Base-by-base conservation (phyloP, 1,284 basidiomycete genomes). In the Leucoagaricus sp. region DNA sequence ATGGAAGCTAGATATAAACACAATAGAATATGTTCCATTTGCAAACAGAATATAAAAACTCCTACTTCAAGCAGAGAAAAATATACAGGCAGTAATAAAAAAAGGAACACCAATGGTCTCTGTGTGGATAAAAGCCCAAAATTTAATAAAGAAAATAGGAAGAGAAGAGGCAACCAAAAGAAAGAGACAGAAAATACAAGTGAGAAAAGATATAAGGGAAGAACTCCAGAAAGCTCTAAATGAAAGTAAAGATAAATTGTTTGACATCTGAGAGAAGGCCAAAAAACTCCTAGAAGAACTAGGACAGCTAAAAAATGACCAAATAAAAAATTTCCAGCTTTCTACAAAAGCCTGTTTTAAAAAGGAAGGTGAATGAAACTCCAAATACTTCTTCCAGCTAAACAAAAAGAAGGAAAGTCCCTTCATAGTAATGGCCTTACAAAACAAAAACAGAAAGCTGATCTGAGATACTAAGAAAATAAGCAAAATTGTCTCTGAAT, bases 11-110 rank as follows among this genome's bases (percentile, higher is more conserved):
- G 50, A 67, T 19, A 26, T 67, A 1, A 41, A 45, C 15, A 33
- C 58, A 1, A 26, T 62, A 26, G 66, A 67, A 25, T 56, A 64
- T 15, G 61, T 62, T 0, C 65, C 64, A 15, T 54, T 63, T 55
- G 40, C 3, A 13, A 31, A 9, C 15, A 50, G 0, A 46, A 60
- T 15, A 61, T 61, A 6, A 19, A 19, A 28, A 61, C 61, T 63
- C 31, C 7, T 7, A 13, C 31, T 33, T 61, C 63, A 1, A 49
- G 38, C 21, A 40, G 64, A 7, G 59, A 58, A n/a, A n/a, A n/a
- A n/a, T n/a, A n/a, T n/a, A n/a, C n/a, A n/a, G n/a, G n/a, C n/a
- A n/a, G n/a, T n/a, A n/a, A n/a, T n/a, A n/a, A n/a, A n/a, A 5
- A 6, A 13, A 38, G 13, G 13, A 4, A 38, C 12, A 38, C 4